A percentile compares a stretch with the other conserved stretches of the same genome.
Conservation (phyloP, 2,329 filamentous ascomycete species). For the Hymenoscyphus fraxineus region DNA sequence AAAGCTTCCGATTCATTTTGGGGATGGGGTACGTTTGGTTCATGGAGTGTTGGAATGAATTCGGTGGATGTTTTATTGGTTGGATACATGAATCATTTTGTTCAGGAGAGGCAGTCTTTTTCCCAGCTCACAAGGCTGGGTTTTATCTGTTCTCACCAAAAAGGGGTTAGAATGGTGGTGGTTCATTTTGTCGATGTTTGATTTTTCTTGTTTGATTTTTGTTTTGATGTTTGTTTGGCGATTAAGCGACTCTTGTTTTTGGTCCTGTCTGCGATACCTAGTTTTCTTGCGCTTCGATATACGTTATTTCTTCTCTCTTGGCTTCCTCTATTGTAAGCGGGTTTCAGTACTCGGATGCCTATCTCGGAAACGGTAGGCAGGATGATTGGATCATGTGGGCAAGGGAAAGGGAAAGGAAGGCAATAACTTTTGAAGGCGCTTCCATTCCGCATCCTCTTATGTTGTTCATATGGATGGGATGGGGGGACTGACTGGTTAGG, state of each 20-base stretch:
- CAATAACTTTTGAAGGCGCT: neutral
- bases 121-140: slow-evolving; percentile 36
- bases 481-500: neutral
- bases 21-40: slow-evolving; percentile 7
- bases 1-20: neutral
- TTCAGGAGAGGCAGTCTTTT: slow-evolving; percentile 42
- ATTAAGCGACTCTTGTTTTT: slow-evolving; percentile 16
- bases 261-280: slow-evolving; percentile 13
- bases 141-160: slow-evolving; percentile 28
- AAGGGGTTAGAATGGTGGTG: slow-evolving; percentile 14
- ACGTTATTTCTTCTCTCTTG: neutral
- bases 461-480: slow-evolving; percentile 1
- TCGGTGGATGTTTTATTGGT: slow-evolving; percentile 14
- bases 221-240: slow-evolving; percentile 5
- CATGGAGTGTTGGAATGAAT: slow-evolving; percentile 5
- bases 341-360: neutral
- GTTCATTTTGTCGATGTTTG: slow-evolving; percentile 6
- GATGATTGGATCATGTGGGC: neutral
- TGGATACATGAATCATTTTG: slow-evolving; percentile 23
- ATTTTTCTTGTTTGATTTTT: slow-evolving; percentile 2
- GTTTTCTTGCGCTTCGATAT: slow-evolving; percentile 5
- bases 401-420: neutral
- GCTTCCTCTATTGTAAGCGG: neutral
- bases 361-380: neutral
- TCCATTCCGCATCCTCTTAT: neutral